These are phyloP conservation scores for Ogataea zsoltii DNA, from an alignment of 805 yeast genomes.

Conservation along the genomic window DNA sequence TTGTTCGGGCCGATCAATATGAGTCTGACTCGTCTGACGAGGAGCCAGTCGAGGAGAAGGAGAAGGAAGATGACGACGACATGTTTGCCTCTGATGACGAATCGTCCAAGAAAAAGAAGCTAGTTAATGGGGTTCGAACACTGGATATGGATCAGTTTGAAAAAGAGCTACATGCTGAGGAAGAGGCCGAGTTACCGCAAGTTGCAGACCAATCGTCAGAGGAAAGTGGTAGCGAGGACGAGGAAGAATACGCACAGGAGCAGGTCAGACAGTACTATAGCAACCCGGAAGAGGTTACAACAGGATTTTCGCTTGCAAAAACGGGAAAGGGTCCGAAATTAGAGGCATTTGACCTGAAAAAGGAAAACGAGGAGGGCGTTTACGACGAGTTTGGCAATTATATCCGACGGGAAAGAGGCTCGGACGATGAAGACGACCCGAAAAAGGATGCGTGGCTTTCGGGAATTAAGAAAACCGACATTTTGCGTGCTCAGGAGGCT, in stretches of 20 bases:
- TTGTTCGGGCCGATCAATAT: constrained; percentile 18
- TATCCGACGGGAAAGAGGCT: constrained; percentile 33
- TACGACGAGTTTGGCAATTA: constrained; percentile 66
- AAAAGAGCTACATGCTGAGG: constrained; percentile 21
- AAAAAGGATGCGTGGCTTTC: constrained; percentile 24
- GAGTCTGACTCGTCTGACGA: constrained; percentile 27
- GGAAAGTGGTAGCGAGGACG: constrained; percentile 13
- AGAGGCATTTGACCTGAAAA: constrained; percentile 61
- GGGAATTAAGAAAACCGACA: constrained; percentile 23
- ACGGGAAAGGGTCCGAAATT: constrained; percentile 39
- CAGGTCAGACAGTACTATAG: constrained; percentile 27
- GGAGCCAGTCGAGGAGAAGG: constrained; percentile 6
- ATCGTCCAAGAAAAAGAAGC: constrained; percentile 1
- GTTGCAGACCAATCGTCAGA: constrained; percentile 13
- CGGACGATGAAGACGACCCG: constrained; percentile 38
- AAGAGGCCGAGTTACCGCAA: constrained; percentile 10
- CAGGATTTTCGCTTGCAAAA: constrained; percentile 12
- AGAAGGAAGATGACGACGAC: constrained; percentile 39
- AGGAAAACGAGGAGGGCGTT: constrained; percentile 58
- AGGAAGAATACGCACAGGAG: constrained; percentile 3
- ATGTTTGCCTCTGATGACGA: constrained; percentile 41
- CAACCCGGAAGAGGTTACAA: constrained; percentile 22
- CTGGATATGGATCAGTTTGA: constrained; percentile 42
- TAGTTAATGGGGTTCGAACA: constrained; percentile 21
- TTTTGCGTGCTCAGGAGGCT: constrained; percentile 26